These are phyloP conservation scores for Margaritispora aquatica DNA, from an alignment of 495 filamentous ascomycete genomes.

Conservation along the genomic window DNA sequence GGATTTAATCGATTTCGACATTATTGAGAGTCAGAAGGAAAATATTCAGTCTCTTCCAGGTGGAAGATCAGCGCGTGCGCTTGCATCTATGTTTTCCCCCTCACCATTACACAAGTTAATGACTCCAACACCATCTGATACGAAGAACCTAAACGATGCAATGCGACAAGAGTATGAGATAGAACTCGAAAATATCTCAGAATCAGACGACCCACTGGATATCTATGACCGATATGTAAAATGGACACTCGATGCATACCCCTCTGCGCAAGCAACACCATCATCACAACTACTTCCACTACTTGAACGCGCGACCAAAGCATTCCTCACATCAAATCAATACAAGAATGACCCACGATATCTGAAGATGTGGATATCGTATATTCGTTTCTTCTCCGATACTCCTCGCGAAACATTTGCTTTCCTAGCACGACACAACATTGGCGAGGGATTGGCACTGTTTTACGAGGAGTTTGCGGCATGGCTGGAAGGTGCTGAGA, in stretches of 20 bases:
- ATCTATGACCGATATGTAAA: constrained; percentile 94
- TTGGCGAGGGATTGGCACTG: constrained; percentile 83
- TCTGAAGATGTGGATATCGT: constrained; percentile 87
- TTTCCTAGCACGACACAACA: constrained; percentile 79
- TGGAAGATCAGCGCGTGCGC: constrained; percentile 82
- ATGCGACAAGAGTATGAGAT: constrained; percentile 80
- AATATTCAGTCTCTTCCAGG: constrained; percentile 92
- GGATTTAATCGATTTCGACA: constrained; percentile 76
- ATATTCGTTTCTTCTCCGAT: constrained; percentile 88
- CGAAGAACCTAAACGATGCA: constrained; percentile 67
- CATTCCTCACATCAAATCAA: constrained; percentile 74
- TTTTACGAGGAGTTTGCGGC: constrained; percentile 97
- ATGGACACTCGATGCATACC: constrained; percentile 94
- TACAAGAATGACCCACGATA: constrained; percentile 96
- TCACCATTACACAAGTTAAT: constrained; percentile 44
- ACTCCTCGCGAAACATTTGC: constrained; percentile 86
- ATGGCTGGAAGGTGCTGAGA: constrained; percentile 78
- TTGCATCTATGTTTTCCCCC: constrained; percentile 70
- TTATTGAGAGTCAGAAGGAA: constrained; percentile 95
- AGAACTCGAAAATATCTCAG: constrained; percentile 68
- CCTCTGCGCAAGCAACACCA: constrained; percentile 84
- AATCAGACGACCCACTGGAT: constrained; percentile 92
- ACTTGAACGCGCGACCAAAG: constrained; percentile 85
- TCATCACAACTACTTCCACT: constrained; percentile 84
- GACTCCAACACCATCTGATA: constrained; percentile 58